Evolutionary conservation across 306 rosid genomes (phyloP).

Genomic region (Alnus rubra): DNA sequence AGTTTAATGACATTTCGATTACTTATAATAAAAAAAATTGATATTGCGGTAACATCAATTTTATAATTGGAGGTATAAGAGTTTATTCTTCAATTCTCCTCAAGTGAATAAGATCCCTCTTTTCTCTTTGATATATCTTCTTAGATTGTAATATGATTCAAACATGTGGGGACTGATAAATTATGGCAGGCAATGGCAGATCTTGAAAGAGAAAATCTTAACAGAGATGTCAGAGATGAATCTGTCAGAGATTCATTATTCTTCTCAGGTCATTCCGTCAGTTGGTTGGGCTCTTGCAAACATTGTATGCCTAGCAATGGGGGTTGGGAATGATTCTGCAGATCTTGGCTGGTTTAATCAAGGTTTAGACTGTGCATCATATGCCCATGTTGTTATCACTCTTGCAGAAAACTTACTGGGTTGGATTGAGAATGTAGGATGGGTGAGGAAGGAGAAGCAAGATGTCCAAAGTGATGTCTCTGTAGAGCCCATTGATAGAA

Average conservation of each 20-base stretch:
- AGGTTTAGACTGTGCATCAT: conserved; percentile 61
- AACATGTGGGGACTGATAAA: conserved; percentile 79
- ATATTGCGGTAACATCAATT: not conserved
- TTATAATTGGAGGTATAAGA: not conserved
- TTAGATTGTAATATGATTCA: conserved; percentile 35
- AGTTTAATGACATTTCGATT: too few relatives aligned
- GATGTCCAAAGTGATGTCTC: conserved; percentile 40
- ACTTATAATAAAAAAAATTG: not conserved
- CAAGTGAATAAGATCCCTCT: conserved; percentile 17
- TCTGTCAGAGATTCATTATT: conserved; percentile 42
- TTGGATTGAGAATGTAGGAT: conserved; percentile 56
- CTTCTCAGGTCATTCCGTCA: conserved; percentile 61
- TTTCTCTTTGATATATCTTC: conserved; percentile 1
- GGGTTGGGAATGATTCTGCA: conserved; percentile 47
- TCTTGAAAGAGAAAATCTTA: conserved; percentile 67
- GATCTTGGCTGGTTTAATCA: conserved; percentile 64
- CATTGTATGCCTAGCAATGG: conserved; percentile 65
- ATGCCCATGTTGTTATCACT: conserved; percentile 57
- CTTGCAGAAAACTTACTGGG: conserved; percentile 65
- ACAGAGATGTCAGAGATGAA: conserved; percentile 57
- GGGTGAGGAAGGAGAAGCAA: conserved; percentile 46
- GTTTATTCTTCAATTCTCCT: not conserved
- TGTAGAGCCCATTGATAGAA: conserved; percentile 34
- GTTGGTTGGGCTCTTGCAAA: conserved; percentile 95
- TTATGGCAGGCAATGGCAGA: conserved; percentile 97